Percentiles rank a stretch among this genome's conserved stretches.
phyloP scores from a whole-genome alignment of 371 early-diverging fungal species.

The Zopfochytrium polystomum region DNA sequence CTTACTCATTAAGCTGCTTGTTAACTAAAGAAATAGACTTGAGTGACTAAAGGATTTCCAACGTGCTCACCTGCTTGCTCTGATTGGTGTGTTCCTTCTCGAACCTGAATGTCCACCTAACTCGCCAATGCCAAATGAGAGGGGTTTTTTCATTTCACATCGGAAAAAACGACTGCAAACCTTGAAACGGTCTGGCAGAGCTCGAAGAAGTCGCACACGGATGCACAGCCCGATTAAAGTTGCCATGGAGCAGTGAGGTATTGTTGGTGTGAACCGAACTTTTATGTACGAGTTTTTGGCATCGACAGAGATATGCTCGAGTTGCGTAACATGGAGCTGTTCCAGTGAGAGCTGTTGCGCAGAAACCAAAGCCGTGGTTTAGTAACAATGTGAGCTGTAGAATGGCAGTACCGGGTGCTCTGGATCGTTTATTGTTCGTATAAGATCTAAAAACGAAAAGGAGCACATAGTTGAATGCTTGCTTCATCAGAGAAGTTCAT shows the following conservation, averaged over 20 bases:
- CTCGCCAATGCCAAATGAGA: not conserved
- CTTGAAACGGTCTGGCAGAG: constrained; percentile 86
- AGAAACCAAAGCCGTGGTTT: not conserved
- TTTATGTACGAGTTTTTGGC: constrained; percentile 61
- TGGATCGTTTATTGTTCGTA: constrained; percentile 97
- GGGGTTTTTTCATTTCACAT: not conserved
- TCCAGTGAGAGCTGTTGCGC: constrained; percentile 71
- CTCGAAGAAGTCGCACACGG: constrained; percentile 83
- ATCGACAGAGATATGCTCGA: constrained; percentile 78
- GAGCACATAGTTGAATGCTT: not conserved
- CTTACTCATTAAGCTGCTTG: constrained; percentile 93
- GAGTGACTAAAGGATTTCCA: not conserved
- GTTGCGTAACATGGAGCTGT: constrained; percentile 89
- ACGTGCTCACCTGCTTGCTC: constrained; percentile 66
- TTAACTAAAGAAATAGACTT: constrained; percentile 71
- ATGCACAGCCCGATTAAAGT: constrained; percentile 98
- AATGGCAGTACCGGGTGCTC: constrained; percentile 77
- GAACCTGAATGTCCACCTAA: constrained; percentile 82
- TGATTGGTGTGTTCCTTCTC: constrained; percentile 93
- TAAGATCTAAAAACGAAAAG: constrained; percentile 60
- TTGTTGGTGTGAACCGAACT: constrained; percentile 95
- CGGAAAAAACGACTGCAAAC: constrained; percentile 35
- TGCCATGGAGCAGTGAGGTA: constrained; percentile 99
- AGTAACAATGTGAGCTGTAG: not conserved
- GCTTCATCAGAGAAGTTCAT: not conserved